These are phyloP conservation scores for Allium sativum DNA, from an alignment of 106 monocot species.

Conservation along the genomic window DNA sequence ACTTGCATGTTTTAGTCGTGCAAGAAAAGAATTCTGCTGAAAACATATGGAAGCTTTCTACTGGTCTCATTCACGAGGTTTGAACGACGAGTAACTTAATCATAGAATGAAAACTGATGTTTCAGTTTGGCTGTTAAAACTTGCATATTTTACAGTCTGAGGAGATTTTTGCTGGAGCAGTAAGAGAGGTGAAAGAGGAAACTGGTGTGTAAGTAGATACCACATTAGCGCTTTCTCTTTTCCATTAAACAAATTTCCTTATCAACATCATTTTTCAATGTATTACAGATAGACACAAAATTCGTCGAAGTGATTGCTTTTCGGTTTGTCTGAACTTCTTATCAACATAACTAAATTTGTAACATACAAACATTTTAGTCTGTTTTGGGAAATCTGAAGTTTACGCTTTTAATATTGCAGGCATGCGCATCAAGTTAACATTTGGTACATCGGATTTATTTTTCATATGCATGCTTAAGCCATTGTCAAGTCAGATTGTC, in stretches of 20 bases:
- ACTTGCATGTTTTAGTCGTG: constrained; percentile 67
- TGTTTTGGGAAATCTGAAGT: neutral
- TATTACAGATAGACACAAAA: constrained; percentile 68
- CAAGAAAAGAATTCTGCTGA: constrained; percentile 58
- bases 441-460: constrained; percentile 88
- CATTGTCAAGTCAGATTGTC: constrained; percentile 49
- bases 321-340: constrained; percentile 31
- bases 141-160: constrained; percentile 38
- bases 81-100: neutral
- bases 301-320: constrained; percentile 82
- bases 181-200: constrained; percentile 91
- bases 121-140: neutral
- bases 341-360: neutral
- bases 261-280: neutral
- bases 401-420: constrained; percentile 18
- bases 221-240: neutral
- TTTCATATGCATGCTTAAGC: constrained; percentile 88
- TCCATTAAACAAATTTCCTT: neutral
- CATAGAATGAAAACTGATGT: neutral
- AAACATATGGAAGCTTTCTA: constrained; percentile 75
- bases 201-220: constrained; percentile 74
- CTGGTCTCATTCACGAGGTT: constrained; percentile 84
- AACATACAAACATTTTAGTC: neutral
- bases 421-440: constrained; percentile 65
- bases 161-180: constrained; percentile 74